Conservation (phyloP, 2,329 filamentous ascomycete genomes). For the Aureobasidium sp. region DNA sequence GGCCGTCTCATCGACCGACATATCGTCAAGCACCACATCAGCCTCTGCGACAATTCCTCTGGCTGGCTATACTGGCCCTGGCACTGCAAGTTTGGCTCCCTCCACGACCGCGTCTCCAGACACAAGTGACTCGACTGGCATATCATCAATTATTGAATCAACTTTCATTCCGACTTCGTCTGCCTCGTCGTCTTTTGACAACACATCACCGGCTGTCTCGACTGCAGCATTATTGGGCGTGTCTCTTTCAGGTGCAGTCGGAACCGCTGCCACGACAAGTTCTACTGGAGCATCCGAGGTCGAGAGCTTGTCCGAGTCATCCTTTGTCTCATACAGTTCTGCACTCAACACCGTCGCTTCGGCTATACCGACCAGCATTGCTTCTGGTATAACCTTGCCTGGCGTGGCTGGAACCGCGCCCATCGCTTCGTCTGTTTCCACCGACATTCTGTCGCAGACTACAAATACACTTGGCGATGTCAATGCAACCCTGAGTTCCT, state of each 20-base stretch:
- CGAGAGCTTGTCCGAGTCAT: neutral
- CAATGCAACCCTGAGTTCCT: neutral
- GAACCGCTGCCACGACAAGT: neutral
- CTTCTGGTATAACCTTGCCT: slow-evolving; percentile 1
- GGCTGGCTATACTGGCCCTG: neutral
- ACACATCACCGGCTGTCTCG: neutral
- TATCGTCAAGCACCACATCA: neutral
- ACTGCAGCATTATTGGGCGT: neutral
- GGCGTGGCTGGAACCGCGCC: slow-evolving; percentile 3
- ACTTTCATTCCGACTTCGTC: neutral
- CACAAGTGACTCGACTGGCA: neutral
- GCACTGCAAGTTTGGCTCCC: neutral
- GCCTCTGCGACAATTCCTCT: neutral
- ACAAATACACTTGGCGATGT: neutral
- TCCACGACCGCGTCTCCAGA: neutral
- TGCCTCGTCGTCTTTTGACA: neutral
- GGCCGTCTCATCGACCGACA: neutral
- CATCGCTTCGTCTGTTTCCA: neutral
- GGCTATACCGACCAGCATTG: neutral
- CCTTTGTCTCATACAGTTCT: neutral
- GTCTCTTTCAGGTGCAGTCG: neutral
- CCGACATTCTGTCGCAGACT: neutral
- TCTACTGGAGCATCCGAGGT: neutral
- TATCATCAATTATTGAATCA: neutral
- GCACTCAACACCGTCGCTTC: neutral